These are phyloP conservation scores for Globisporangium camurandrum DNA, from an alignment of 352 stramenopile genomes.

Conservation along the genomic window DNA sequence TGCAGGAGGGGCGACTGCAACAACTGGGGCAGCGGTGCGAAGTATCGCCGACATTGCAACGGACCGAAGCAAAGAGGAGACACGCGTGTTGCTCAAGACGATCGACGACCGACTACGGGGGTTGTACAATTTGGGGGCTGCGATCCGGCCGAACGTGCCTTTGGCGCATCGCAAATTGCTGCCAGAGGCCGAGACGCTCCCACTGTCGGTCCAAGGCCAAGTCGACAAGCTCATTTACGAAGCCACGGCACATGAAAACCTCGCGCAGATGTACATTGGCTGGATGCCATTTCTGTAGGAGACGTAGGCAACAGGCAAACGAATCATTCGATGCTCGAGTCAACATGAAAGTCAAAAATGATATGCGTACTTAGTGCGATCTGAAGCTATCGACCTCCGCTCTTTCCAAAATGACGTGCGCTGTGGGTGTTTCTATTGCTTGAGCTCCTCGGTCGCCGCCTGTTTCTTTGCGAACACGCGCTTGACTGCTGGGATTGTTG, in stretches of 20 bases:
- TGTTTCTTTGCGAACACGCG: constrained; percentile 47
- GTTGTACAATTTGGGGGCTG: constrained; percentile 88
- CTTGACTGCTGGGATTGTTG: constrained; percentile 77
- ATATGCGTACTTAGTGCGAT: background rate
- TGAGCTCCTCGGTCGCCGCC: background rate
- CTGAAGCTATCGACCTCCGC: too few species aligned
- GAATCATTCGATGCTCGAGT: too few species aligned
- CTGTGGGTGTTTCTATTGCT: background rate
- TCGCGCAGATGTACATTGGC: constrained; percentile 94
- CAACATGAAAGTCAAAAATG: background rate
- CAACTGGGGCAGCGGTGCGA: constrained; percentile 1
- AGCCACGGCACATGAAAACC: constrained; percentile 87
- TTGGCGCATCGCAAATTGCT: constrained; percentile 56
- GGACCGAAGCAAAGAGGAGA: constrained; percentile 83
- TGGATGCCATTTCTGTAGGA: constrained; percentile 89
- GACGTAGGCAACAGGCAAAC: too few species aligned
- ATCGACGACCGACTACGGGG: constrained; percentile 90
- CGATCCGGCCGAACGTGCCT: constrained; percentile 63
- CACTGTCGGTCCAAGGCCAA: constrained; percentile 90
- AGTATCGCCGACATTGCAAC: constrained; percentile 43
- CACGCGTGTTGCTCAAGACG: constrained; percentile 78
- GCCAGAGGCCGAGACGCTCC: constrained; percentile 79
- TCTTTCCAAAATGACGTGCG: background rate
- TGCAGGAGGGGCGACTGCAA: constrained; percentile 10
- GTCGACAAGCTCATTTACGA: constrained; percentile 93